Base-by-base conservation (phyloP, 371 early-diverging fungal species). In the Lichtheimia hyalospora region DNA sequence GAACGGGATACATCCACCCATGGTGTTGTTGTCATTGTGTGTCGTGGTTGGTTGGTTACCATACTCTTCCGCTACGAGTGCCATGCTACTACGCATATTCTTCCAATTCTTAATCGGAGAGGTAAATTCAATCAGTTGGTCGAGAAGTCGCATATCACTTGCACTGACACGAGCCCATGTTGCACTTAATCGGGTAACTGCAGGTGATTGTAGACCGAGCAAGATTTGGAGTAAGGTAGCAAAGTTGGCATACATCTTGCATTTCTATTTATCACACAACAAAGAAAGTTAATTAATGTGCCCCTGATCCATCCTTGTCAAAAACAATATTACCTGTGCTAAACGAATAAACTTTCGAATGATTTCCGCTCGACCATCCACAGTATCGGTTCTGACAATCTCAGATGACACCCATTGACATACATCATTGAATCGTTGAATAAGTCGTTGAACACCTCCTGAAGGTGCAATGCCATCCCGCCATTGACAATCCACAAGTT, bases 391-490 rank as follows among this genome's bases (percentile, higher is more conserved):
- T 25, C 74, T 62, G 5, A 89, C 70, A 50, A 92, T 84, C 63
- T 87, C 89, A 5, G 87, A 82, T 16, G 84, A 75, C 0, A 88
- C 90, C 90, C 91, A 90, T 54, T 84, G 86, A 58, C 88, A 86
- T 1, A 85, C 86, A 42, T 67, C 40, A 52, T 89, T 88, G 69
- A 89, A 89, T 42, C 88, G 76, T 27, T 84, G 82, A 40, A 89
- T 88, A 1, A 86, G 73, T 46, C 73, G 73, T 27, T 82, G 79
- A 13, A 89, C 81, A 20, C 81, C 85, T 25, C 73, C 69, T 16
- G 56, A 41, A 13, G 27, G 52, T 6, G 57, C 16, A 13, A 46
- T 28, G 20, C 56, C 57, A 43, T 57, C 28, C 28, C 72, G 46
- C 84, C 86, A 85, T 10, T 78, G 81, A 41, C 83, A 79, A 43